Base-by-base conservation (phyloP, 768 basidiomycete genomes). In the Coprinopsis marcescibilis region DNA sequence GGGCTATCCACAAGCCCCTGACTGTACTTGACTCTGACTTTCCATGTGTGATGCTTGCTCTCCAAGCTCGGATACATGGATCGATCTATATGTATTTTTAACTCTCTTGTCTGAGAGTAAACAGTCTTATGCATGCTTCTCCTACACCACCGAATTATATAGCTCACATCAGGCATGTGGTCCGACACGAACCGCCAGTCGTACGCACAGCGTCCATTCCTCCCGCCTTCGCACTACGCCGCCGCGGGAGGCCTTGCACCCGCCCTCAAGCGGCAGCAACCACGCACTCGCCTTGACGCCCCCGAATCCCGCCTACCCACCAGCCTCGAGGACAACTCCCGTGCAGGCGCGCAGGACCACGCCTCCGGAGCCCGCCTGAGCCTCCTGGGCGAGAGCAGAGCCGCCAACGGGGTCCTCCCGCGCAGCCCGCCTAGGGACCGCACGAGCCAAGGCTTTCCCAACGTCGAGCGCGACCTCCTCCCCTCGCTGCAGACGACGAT, bases 401-500 rank as follows among this genome's bases (percentile, higher is more conserved):
- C 30, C 41, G 12, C 30, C 41, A 27, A n/a, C 30, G 8, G 41
- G 30, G 11, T 27, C 4, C 41, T 27, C 26, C 8, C 26, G 4
- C 17, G 4, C 41, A n/a, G 26, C 14, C 11, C 26, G 14, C 21
- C 20, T 17, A 36, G 7, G 8, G 7, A 36, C 7, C 12, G 35
- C 8, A 6, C 17, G 19, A 6, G 65, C 27, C 63, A 67, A 52
- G 78, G 78, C 43, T 63, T 85, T 3, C 78, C 81, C 4, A 66
- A 80, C 21, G 59, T 85, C 24, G 85, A 89, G 52, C 66, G 77
- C 0, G 76, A 83, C 21, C 67, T 88, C 3, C 60, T 88, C 29
- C 85, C 85, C 7, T 81, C 83, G 14, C 66, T 89, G 27, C 71
- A 77, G 33, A 85, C 87, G 46, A 89, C 85, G 0, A 73, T 89